Evolutionary conservation across 164 flowering plant species (phyloP).

Genomic region (Chloranthus sessilifolius): DNA sequence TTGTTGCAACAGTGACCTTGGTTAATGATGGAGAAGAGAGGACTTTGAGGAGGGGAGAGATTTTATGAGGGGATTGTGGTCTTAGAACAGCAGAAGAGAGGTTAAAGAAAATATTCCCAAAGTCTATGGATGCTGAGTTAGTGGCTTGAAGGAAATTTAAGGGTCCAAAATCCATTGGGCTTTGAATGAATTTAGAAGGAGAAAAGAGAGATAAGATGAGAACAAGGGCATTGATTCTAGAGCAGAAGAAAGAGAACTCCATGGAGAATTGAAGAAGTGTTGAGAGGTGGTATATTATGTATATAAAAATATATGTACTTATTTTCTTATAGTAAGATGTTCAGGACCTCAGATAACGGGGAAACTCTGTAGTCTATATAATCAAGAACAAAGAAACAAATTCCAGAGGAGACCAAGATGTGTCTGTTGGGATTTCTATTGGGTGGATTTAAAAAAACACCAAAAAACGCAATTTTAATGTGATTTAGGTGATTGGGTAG

Average conservation of each 20-base stretch:
- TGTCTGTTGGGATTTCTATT: too few relatives aligned
- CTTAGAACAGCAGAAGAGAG: constrained; percentile 26
- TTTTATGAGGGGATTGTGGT: constrained; percentile 25
- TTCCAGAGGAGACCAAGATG: too few relatives aligned
- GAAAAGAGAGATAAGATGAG: constrained; percentile 23
- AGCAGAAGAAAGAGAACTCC: constrained; percentile 23
- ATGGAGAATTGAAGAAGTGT: too few relatives aligned
- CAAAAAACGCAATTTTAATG: too few relatives aligned
- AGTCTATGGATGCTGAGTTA: constrained; percentile 23
- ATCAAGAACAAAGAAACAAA: too few relatives aligned
- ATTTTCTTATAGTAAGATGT: too few relatives aligned
- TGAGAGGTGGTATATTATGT: too few relatives aligned
- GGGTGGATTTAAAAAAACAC: too few relatives aligned
- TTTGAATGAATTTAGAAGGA: constrained; percentile 29
- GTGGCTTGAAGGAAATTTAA: constrained; percentile 23
- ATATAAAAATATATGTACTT: too few relatives aligned
- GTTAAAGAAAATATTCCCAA: constrained; percentile 28
- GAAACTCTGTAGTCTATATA: too few relatives aligned
- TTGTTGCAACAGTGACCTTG: constrained; percentile 30
- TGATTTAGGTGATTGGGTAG: too few relatives aligned
- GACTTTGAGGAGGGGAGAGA: constrained; percentile 24
- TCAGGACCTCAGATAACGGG: too few relatives aligned
- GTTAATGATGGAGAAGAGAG: constrained; percentile 22
- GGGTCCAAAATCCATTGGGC: constrained; percentile 32
- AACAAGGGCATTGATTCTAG: constrained; percentile 18